Base-by-base conservation (phyloP, 106 monocot species). In the Gastrodia elata region DNA sequence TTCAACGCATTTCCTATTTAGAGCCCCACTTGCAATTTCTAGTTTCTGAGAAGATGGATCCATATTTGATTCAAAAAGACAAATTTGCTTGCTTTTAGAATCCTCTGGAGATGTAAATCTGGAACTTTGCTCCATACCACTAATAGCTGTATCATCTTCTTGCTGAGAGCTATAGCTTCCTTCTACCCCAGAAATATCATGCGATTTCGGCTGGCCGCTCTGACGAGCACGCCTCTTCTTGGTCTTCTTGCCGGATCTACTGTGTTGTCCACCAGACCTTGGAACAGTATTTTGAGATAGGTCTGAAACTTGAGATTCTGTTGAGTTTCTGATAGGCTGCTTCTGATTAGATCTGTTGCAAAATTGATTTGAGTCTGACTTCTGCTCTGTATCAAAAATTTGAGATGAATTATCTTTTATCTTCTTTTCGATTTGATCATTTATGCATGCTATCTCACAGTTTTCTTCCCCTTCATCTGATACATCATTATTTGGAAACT, bases 191-290 rank as follows among this genome's bases (percentile, higher is more conserved):
- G 88, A 87, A 77, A 79, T 70, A 11, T 92, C 87, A 80, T 84
- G 80, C 43, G 81, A 87, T 55, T 93, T 88, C 8, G 83, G 93
- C 58, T 70, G 82, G 28, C 90, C 88, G 41, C 87, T 74, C 59
- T 87, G 87, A n/a, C 82, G 91, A 41, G 93, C 93, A 72, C 84
- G 83, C 73, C 98, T 88, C 81, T 98, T 98, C 82, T 89, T 98
- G 39, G 86, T 83, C 79, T 98, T 98, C 80, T 89, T 98, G 38
- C 88, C 84, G 44, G 98, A 98, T 75, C 87, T 83, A 75, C 93
- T 85, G 10, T 72, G 85, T 56, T 79, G 79, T 71, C 88, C 88
- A 68, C 91, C 90, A 65, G 87, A 73, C 39, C 82, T 85, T 36
- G 86, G 75, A 8, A 65, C 72, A 76, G 78, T 39, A 74, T 46